Conservation (phyloP, 805 yeast genomes). For the Pichia thaimueangensis region DNA sequence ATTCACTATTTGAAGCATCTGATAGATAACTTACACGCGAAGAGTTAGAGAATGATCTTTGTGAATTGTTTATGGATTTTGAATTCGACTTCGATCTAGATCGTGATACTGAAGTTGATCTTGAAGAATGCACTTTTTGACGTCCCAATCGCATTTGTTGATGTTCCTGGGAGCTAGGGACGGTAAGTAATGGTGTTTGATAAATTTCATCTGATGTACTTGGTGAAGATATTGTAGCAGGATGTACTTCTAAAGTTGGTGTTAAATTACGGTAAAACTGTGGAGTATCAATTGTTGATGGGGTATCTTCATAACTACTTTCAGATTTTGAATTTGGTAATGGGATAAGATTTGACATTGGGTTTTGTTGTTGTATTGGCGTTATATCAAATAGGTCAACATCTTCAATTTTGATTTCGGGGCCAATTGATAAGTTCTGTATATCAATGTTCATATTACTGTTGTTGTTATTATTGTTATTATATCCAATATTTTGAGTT, state of each 20-base stretch:
- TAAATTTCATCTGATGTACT: conserved; percentile 4
- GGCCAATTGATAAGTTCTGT: conserved; percentile 1
- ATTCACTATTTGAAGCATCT: neutral
- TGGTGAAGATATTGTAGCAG: neutral
- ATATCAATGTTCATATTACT: conserved; percentile 1
- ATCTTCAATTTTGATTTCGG: conserved; percentile 24
- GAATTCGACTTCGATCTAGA: conserved; percentile 8
- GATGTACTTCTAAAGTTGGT: neutral
- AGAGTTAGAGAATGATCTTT: neutral
- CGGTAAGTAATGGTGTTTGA: conserved; percentile 14
- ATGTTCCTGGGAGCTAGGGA: conserved; percentile 27
- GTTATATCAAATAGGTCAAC: conserved; percentile 5
- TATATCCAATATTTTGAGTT: conserved; percentile 6
- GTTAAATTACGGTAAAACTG: neutral
- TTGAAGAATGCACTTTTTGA: conserved; percentile 28
- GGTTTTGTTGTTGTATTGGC: neutral
- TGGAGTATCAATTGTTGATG: neutral
- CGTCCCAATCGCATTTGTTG: conserved; percentile 35
- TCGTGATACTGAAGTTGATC: conserved; percentile 14
- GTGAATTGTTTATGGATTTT: neutral
- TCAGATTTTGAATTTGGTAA: neutral
- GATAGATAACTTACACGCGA: conserved; percentile 10
- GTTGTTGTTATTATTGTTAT: conserved; percentile 18
- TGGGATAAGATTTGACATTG: neutral
- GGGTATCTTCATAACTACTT: neutral